phyloP scores from a whole-genome alignment of 495 filamentous ascomycete species.

The Lentithecium fluviatile region DNA sequence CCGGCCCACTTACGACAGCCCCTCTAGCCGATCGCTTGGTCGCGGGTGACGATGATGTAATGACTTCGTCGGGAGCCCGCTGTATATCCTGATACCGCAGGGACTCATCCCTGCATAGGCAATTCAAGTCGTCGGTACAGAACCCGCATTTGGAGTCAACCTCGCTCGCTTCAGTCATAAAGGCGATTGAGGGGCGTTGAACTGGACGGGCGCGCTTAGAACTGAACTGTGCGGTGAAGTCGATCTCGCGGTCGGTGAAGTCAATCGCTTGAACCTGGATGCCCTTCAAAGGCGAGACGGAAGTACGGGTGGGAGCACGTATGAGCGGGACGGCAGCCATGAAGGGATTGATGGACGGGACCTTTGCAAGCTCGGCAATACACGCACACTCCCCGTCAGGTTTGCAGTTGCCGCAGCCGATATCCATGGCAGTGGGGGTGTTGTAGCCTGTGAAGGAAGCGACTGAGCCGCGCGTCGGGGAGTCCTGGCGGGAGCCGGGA shows the following conservation, averaged over 20 bases:
- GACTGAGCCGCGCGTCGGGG: constrained; percentile 9
- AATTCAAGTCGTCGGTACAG: constrained; percentile 28
- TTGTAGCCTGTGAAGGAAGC: constrained; percentile 2
- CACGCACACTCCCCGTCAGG: constrained; percentile 22
- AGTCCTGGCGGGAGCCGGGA: constrained; percentile 17
- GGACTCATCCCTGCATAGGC: constrained; percentile 25
- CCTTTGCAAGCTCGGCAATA: constrained; percentile 18
- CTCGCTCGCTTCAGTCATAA: constrained; percentile 19
- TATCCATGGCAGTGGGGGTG: constrained; percentile 2
- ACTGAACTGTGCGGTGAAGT: constrained; percentile 30
- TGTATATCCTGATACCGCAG: constrained; percentile 1
- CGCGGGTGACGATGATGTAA: background rate
- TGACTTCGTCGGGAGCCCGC: background rate
- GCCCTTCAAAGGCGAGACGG: constrained; percentile 14
- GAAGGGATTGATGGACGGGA: constrained; percentile 4
- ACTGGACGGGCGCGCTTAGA: constrained; percentile 12
- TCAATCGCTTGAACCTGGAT: constrained; percentile 3
- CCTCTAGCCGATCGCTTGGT: constrained; percentile 6
- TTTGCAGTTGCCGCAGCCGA: constrained; percentile 31
- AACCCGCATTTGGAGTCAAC: constrained; percentile 29
- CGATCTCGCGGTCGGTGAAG: constrained; percentile 32
- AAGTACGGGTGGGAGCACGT: background rate
- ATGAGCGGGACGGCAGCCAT: constrained; percentile 20
- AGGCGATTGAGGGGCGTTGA: constrained; percentile 15
- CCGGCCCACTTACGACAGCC: constrained; percentile 15